A percentile compares a stretch with the other conserved stretches of the same genome.
Evolutionary conservation across 495 filamentous ascomycete species (phyloP).

Genomic region (Tuber umbilicatum): DNA sequence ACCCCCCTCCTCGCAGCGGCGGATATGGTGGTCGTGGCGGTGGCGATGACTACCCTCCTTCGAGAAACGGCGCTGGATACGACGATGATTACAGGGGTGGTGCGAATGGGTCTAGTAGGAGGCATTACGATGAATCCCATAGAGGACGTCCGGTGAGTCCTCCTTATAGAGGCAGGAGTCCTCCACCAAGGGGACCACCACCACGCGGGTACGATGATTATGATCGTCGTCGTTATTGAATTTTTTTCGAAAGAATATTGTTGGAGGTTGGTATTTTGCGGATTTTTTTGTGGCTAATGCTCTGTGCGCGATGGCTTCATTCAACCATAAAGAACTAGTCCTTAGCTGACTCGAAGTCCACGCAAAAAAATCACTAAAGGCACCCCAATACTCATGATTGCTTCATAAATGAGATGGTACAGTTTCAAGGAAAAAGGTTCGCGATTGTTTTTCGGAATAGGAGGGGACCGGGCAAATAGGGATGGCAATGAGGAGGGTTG

Average conservation of each 20-base stretch:
- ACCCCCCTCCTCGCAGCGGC: constrained; percentile 29
- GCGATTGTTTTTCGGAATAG: background rate
- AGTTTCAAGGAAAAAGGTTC: background rate
- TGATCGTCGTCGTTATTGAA: constrained; percentile 40
- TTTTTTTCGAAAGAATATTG: constrained; percentile 5
- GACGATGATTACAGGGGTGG: constrained; percentile 35
- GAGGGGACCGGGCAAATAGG: background rate
- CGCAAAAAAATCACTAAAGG: constrained; percentile 7
- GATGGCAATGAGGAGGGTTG: background rate
- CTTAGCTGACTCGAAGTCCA: constrained; percentile 3
- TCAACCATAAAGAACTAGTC: constrained; percentile 4
- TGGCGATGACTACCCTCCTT: constrained; percentile 40
- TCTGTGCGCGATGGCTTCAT: constrained; percentile 17
- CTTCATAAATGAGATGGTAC: background rate
- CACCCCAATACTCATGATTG: background rate
- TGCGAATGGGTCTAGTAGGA: constrained; percentile 28
- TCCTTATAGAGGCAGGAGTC: constrained; percentile 40
- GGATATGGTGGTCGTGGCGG: constrained; percentile 31
- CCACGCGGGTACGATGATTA: constrained; percentile 40
- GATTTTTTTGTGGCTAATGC: constrained; percentile 34
- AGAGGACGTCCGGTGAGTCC: constrained; percentile 41
- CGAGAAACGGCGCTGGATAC: constrained; percentile 35
- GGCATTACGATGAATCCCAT: constrained; percentile 40
- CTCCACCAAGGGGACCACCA: constrained; percentile 36
- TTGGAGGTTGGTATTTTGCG: constrained; percentile 31